Percentiles rank a stretch among this genome's conserved stretches.
These are phyloP conservation scores for Chloroidium sp. DNA, from an alignment of 163 green algal species.

Conservation along the genomic window DNA sequence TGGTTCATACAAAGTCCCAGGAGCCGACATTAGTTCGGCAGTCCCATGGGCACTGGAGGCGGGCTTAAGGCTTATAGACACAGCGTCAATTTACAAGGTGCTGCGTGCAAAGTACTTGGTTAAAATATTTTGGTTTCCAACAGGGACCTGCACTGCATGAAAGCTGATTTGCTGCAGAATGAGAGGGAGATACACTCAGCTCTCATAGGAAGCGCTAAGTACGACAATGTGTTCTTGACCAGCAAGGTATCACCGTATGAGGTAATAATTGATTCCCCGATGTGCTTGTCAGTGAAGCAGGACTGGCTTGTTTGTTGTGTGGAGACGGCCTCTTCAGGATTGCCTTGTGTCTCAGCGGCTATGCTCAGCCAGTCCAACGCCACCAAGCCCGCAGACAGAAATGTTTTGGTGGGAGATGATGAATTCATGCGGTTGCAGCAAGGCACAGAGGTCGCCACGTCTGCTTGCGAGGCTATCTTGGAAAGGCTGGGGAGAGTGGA, in stretches of 20 bases:
- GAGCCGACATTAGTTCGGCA: not conserved
- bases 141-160: not conserved
- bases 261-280: conserved; percentile 5
- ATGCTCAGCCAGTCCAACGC: too few species aligned
- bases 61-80: conserved; percentile 24
- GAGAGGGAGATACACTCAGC: conserved; percentile 49
- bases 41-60: not conserved
- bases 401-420: not conserved
- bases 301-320: too few species aligned
- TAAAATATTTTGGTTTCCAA: not conserved
- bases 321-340: not conserved
- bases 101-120: not conserved
- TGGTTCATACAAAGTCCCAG: conserved; percentile 1
- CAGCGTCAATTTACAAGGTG: conserved; percentile 31
- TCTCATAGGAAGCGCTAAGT: conserved; percentile 21
- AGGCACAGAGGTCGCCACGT: conserved; percentile 27
- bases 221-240: conserved; percentile 59
- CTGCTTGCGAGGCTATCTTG: conserved; percentile 33
- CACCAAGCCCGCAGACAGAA: not conserved
- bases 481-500: conserved; percentile 35
- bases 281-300: too few species aligned
- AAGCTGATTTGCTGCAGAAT: conserved; percentile 37
- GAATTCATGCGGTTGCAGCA: conserved; percentile 29
- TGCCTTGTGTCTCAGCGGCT: not conserved
- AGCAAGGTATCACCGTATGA: conserved; percentile 58